Conservation (phyloP, 257 asterid species). For the Fraxinus pennsylvanica region DNA sequence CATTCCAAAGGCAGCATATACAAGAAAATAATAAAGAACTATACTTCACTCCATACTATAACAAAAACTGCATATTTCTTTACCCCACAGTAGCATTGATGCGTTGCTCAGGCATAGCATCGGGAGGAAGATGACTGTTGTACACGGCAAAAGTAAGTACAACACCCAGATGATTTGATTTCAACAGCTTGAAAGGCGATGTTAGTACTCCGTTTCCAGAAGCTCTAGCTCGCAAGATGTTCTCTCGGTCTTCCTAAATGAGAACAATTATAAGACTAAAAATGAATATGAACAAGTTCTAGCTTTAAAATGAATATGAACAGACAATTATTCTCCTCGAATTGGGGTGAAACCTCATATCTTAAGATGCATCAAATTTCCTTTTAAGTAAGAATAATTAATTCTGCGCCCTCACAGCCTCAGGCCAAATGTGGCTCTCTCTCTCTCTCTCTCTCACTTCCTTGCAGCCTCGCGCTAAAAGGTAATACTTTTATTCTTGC, state of each 20-base stretch:
- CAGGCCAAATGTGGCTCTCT: not conserved
- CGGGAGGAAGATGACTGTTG: constrained; percentile 51
- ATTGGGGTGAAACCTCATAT: not conserved
- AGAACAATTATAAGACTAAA: constrained; percentile 18
- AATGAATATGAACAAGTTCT: not conserved
- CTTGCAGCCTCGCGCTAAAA: no score
- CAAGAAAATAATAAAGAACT: constrained; percentile 11
- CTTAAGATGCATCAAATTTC: not conserved
- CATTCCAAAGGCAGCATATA: constrained; percentile 10
- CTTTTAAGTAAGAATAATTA: not conserved
- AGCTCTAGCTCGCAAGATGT: constrained; percentile 78
- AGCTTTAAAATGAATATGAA: not conserved
- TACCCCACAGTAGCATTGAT: constrained; percentile 74
- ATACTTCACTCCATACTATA: constrained; percentile 5
- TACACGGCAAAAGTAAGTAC: constrained; percentile 86
- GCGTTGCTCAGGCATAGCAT: constrained; percentile 57
- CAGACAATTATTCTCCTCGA: not conserved
- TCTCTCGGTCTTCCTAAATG: constrained; percentile 73
- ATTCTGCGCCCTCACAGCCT: not conserved
- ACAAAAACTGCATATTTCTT: constrained; percentile 15
- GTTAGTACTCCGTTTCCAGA: constrained; percentile 84
- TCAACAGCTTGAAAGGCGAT: constrained; percentile 74
- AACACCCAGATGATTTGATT: constrained; percentile 78
- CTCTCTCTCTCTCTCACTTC: no score
- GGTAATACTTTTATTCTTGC: not conserved